Percentiles rank a stretch among this genome's conserved stretches.
Conservation (phyloP, 2,329 filamentous ascomycete genomes). For the Verticillium tricorpus region DNA sequence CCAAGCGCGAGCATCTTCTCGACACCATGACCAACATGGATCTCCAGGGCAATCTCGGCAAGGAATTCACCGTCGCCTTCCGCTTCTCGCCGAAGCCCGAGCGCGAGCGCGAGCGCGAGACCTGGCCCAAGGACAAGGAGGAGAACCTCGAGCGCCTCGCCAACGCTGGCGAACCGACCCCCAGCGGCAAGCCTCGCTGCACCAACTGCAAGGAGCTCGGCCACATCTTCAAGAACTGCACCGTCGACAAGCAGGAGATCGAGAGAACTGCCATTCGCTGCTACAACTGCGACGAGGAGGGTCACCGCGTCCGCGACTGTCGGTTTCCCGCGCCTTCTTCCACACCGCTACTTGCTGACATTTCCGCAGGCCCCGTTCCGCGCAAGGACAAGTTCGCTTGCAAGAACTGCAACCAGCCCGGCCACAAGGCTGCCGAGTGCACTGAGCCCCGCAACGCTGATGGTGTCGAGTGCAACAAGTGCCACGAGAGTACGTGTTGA, state of each 20-base stretch:
- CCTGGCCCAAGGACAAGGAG: constrained; percentile 53
- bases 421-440: constrained; percentile 47
- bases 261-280: constrained; percentile 49
- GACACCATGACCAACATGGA: constrained; percentile 66
- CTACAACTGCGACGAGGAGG: constrained; percentile 58
- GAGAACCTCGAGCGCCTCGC: constrained; percentile 62
- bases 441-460: constrained; percentile 57
- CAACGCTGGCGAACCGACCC: constrained; percentile 60
- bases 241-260: constrained; percentile 49
- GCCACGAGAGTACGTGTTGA: constrained; percentile 49
- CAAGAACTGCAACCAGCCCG: constrained; percentile 60
- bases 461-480: constrained; percentile 62
- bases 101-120: constrained; percentile 52
- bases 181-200: constrained; percentile 56
- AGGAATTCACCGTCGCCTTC: constrained; percentile 60
- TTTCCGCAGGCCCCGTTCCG: constrained; percentile 46
- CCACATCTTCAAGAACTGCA: constrained; percentile 57
- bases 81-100: constrained; percentile 54
- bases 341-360: neutral
- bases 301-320: constrained; percentile 69
- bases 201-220: constrained; percentile 60
- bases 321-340: constrained; percentile 20
- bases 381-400: constrained; percentile 62
- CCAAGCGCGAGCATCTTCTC: constrained; percentile 50
- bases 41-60: constrained; percentile 62